Conservation (phyloP, 2,329 filamentous ascomycete genomes). For the Stromatinia cepivora region DNA sequence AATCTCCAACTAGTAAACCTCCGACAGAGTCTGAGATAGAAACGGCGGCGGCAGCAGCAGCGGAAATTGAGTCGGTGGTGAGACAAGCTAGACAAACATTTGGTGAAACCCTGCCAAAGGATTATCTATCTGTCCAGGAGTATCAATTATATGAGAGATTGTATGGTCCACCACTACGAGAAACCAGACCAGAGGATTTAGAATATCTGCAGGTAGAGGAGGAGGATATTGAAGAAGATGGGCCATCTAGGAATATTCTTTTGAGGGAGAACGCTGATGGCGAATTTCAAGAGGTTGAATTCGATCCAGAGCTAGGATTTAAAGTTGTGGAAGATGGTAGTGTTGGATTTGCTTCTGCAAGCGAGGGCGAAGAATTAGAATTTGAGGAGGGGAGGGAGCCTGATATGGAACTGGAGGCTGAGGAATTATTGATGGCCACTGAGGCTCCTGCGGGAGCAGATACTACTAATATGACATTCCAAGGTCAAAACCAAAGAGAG, state of each 20-base stretch:
- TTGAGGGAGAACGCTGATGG: constrained; percentile 58
- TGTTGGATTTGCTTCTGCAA: constrained; percentile 17
- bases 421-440: constrained; percentile 35
- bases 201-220: constrained; percentile 42
- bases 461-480: constrained; percentile 29
- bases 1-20: not conserved
- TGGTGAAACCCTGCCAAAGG: constrained; percentile 73
- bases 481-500: constrained; percentile 39
- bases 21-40: constrained; percentile 1
- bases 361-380: not conserved
- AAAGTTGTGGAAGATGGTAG: constrained; percentile 39
- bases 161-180: constrained; percentile 73
- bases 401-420: constrained; percentile 41
- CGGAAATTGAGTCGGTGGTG: constrained; percentile 62
- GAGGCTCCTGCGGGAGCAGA: constrained; percentile 33
- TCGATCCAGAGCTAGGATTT: constrained; percentile 36
- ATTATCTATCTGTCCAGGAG: constrained; percentile 68
- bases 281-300: constrained; percentile 60
- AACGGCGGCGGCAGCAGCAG: constrained; percentile 2
- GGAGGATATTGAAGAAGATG: constrained; percentile 52
- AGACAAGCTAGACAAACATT: constrained; percentile 72
- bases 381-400: constrained; percentile 9
- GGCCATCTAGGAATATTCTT: constrained; percentile 47
- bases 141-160: constrained; percentile 74
- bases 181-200: constrained; percentile 60